Percentiles rank a stretch among this genome's conserved stretches.
Evolutionary conservation across 2,329 filamentous ascomycete genomes (phyloP).

Genomic region (Pestalotiopsis sp.): DNA sequence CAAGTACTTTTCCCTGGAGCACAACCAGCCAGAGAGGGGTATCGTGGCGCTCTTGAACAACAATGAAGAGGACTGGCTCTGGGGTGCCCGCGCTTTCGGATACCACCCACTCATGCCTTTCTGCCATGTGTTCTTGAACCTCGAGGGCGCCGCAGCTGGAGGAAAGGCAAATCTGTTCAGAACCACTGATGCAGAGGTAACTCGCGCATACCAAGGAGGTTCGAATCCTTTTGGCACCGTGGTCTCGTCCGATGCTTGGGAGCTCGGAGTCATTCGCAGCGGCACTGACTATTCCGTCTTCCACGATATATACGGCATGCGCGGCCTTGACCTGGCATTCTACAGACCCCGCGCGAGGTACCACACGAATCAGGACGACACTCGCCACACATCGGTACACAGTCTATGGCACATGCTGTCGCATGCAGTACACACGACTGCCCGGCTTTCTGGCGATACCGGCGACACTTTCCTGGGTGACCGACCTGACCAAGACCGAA

Average conservation of each 20-base stretch:
- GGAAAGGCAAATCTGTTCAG: conserved; percentile 87
- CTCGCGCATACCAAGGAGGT: conserved; percentile 72
- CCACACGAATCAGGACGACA: conserved; percentile 88
- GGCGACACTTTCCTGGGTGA: conserved; percentile 63
- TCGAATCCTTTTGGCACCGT: conserved; percentile 83
- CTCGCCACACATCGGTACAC: conserved; percentile 71
- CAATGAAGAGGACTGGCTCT: conserved; percentile 90
- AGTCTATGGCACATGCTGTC: conserved; percentile 96
- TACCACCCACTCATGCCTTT: conserved; percentile 81
- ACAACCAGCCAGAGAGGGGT: conserved; percentile 75
- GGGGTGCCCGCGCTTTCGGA: conserved; percentile 84
- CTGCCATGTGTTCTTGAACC: conserved; percentile 86
- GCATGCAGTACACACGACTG: conserved; percentile 74
- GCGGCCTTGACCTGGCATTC: conserved; percentile 91
- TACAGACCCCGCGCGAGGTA: conserved; percentile 85
- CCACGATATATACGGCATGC: conserved; percentile 74
- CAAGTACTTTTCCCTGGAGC: conserved; percentile 77
- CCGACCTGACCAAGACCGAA: conserved; percentile 55
- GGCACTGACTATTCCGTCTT: conserved; percentile 91
- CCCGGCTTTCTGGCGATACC: conserved; percentile 70
- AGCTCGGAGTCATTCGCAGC: conserved; percentile 76
- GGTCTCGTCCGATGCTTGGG: conserved; percentile 82
- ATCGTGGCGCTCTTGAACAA: conserved; percentile 91
- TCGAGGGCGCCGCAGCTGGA: conserved; percentile 93
- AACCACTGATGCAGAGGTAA: conserved; percentile 84